A percentile compares a stretch with the other conserved stretches of the same genome.
These are phyloP conservation scores for Blepharisma japonicum DNA, from an alignment of 73 alveolate genomes.

Conservation along the genomic window DNA sequence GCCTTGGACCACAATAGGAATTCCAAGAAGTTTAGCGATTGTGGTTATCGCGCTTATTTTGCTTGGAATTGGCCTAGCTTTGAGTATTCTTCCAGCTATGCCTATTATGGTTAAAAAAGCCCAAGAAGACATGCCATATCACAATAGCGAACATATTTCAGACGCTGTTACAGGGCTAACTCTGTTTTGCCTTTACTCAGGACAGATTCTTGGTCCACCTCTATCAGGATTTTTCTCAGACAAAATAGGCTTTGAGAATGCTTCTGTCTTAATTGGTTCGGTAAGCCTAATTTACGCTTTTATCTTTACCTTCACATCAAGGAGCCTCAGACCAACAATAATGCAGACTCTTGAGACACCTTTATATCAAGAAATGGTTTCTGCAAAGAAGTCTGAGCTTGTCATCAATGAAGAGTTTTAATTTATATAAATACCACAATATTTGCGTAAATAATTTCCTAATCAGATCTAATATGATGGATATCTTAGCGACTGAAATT, in stretches of 20 bases:
- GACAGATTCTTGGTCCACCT: not conserved
- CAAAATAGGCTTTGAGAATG: not conserved
- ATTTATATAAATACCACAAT: too few species aligned
- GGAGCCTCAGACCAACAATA: too few species aligned
- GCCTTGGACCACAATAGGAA: not conserved
- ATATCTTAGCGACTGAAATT: too few species aligned
- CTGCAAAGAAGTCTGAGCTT: too few species aligned
- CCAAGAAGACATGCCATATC: not conserved
- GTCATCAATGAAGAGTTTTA: too few species aligned
- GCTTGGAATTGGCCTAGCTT: not conserved
- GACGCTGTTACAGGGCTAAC: not conserved
- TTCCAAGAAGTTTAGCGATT: not conserved
- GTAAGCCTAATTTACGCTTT: not conserved
- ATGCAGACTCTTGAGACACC: too few species aligned
- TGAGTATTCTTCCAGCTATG: not conserved
- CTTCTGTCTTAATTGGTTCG: not conserved
- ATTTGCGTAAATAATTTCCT: too few species aligned
- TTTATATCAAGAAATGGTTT: too few species aligned
- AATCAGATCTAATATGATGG: too few species aligned
- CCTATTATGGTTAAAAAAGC: not conserved
- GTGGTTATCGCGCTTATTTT: not conserved
- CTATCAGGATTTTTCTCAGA: not conserved
- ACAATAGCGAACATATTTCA: not conserved
- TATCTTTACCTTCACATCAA: not conserved
- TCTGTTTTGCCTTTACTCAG: not conserved